Evolutionary conservation across 2,329 filamentous ascomycete genomes (phyloP).

Genomic region (Beauveria varroae): DNA sequence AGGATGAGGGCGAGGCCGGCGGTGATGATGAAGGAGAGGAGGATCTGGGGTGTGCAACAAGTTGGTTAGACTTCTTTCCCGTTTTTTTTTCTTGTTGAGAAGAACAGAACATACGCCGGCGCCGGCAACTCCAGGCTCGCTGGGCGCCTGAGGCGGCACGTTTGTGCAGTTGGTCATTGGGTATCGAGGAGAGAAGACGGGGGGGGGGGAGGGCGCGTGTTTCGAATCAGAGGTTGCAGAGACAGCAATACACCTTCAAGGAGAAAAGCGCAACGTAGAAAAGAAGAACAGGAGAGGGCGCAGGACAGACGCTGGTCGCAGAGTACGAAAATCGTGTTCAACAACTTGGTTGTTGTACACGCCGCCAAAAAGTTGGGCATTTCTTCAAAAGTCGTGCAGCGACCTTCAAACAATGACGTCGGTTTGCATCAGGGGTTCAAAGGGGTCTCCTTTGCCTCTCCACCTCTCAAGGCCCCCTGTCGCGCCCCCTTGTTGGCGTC

Average conservation of each 20-base stretch:
- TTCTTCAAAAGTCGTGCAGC: neutral
- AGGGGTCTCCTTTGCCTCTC: no score
- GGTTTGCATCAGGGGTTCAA: neutral
- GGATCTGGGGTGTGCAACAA: conserved; percentile 32
- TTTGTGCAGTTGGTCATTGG: neutral
- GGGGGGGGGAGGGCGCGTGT: no score
- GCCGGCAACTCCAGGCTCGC: conserved; percentile 51
- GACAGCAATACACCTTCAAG: no score
- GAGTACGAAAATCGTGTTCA: neutral
- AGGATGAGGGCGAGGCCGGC: conserved; percentile 49
- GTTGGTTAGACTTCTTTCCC: no score
- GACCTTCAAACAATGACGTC: conserved; percentile 3
- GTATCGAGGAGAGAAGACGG: neutral
- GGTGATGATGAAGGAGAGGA: conserved; percentile 60
- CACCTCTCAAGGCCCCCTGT: neutral
- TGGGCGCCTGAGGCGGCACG: conserved; percentile 19
- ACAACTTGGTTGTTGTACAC: neutral
- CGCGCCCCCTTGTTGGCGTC: neutral
- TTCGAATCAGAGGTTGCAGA: no score
- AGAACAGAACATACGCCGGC: conserved; percentile 39
- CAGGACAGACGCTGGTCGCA: neutral
- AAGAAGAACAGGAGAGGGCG: no score
- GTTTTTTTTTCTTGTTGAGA: neutral
- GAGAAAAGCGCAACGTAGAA: no score
- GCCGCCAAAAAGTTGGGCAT: neutral